Evolutionary conservation across 2,329 filamentous ascomycete genomes (phyloP), one percentile per base, ranked within the genome.

Genomic region (Claviceps paspali): DNA sequence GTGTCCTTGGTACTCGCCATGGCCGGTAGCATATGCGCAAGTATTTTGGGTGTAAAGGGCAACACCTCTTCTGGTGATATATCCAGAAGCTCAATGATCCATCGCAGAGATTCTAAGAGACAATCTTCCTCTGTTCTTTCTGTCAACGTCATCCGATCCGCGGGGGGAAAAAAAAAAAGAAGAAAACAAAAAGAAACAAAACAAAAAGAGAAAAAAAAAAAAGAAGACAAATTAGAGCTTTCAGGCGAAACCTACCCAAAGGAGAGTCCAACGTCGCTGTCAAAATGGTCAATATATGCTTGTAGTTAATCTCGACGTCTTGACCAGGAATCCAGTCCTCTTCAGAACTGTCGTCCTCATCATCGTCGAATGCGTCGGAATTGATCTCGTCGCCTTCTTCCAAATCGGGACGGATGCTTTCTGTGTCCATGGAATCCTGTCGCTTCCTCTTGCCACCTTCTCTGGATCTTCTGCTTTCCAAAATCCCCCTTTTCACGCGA

Each of bases 301-400:
- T 78, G 57, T 94, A 84, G 57, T 96, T 88, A 43, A 98, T 83
- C 41, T 92, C 81, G 6, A 95, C 86, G 56, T 98, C 91, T 59
- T 98, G 91, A 1, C 92, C 91, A 0, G 92, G 92, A 32, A 96
- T 79, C 86, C 88, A 98, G 52, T 96, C 91, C 42, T 87, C 87
- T 48, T 94, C 87, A 31, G 73, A 76, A 43, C 75, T 77, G 12
- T 67, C 61, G 22, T 71, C 71, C 24, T 69, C 70, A 2, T 70
- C 68, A 5, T 76, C 73, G n/a, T 65, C 64, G 22, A 63, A 64
- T 17, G 67, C 65, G 11, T 71, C 69, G 8, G 73, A 74, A 33
- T 64, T 71, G 19, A 76, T 61, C 42, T 78, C 71, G 22, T 72
- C 70, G 4, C 69, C 73, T 41, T 77, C 69, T 30, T 80, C 76